Percentiles rank a stretch among this genome's conserved stretches.
phyloP scores from a whole-genome alignment of 192 early-diverging fungal species.

The Coemansia sp. region DNA sequence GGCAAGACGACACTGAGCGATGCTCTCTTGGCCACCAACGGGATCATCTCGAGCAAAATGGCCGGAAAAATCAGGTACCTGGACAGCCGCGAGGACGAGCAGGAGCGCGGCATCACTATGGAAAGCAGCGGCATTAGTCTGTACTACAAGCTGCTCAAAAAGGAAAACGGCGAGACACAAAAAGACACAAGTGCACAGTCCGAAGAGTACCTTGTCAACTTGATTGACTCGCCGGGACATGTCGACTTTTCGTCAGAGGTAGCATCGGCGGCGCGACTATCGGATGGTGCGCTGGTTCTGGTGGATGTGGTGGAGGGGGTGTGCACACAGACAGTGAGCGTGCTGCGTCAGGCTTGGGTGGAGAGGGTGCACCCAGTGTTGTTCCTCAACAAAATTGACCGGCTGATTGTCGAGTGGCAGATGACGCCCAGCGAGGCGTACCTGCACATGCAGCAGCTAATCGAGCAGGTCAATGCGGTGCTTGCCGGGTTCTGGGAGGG shows the following conservation, averaged over 20 bases:
- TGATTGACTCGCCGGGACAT: slow-evolving; percentile 98
- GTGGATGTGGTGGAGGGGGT: slow-evolving; percentile 99
- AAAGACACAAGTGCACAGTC: slow-evolving; percentile 8
- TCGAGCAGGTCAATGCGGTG: slow-evolving; percentile 97
- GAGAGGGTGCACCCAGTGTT: slow-evolving; percentile 91
- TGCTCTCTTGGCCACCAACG: slow-evolving; percentile 92
- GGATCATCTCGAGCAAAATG: slow-evolving; percentile 93
- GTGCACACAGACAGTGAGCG: slow-evolving; percentile 98
- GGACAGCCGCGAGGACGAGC: slow-evolving; percentile 95
- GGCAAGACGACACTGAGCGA: slow-evolving; percentile 98
- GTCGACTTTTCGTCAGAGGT: slow-evolving; percentile 98
- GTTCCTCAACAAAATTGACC: slow-evolving; percentile 98
- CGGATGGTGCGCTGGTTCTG: slow-evolving; percentile 91
- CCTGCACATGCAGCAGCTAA: slow-evolving; percentile 84
- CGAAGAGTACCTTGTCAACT: slow-evolving; percentile 84
- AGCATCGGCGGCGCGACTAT: slow-evolving; percentile 96
- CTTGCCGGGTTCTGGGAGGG: slow-evolving; percentile 92
- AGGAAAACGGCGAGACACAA: background rate
- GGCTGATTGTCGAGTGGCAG: slow-evolving; percentile 89
- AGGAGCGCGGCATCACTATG: slow-evolving; percentile 99
- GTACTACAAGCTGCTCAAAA: slow-evolving; percentile 73
- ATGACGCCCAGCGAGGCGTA: slow-evolving; percentile 92
- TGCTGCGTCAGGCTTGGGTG: slow-evolving; percentile 90
- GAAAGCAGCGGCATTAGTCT: slow-evolving; percentile 94
- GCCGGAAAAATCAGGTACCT: slow-evolving; percentile 95